Evolutionary conservation across 345 rosid genomes (phyloP), one percentile per base, ranked within the genome.

Genomic region (Bretschneidera sinensis): DNA sequence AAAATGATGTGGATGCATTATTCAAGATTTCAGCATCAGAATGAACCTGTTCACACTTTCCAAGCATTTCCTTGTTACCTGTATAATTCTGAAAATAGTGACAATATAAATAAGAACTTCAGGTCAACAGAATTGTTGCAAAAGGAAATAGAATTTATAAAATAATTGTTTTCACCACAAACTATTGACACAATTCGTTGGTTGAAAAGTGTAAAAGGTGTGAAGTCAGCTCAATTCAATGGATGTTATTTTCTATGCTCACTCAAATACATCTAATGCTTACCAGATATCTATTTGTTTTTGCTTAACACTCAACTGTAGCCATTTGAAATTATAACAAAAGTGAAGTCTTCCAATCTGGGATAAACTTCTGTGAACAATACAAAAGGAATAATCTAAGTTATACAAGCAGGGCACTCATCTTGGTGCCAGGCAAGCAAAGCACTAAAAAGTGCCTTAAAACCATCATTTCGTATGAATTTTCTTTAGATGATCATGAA

Each of bases 21-120:
- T 57, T 62, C 62, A 39, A 54, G 61, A 45, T 54, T 57, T 59
- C 8, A 61, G 72, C 60, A 70, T 61, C 49, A 20, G 61, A 71
- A 70, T 45, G 60, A 43, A 87, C 98, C 97, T 85, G 91, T 78
- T 94, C 99, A 60, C 99, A 94, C 84, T 86, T 94, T 77, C 99
- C 99, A 65, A 90, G 95, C 90, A 78, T 83, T 75, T 82, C 89
- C 79, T 84, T 90, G 76, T 80, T 78, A 56, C 99, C 97, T 19
- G 79, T 67, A 75, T 89, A 90, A 70, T 90, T 90, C 98, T 90
- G 87, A 62, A 69, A 65, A 60, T 21, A 48, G 15, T 21, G 67
- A 73, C 55, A 60, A 50, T 21, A 71, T 22, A 48, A 58, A 68
- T 53, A 57, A 72, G 60, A 61, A 49, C 48, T 48, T 45, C 39